Base-by-base conservation (phyloP, 768 basidiomycete species). In the Cubamyces lactineus region DNA sequence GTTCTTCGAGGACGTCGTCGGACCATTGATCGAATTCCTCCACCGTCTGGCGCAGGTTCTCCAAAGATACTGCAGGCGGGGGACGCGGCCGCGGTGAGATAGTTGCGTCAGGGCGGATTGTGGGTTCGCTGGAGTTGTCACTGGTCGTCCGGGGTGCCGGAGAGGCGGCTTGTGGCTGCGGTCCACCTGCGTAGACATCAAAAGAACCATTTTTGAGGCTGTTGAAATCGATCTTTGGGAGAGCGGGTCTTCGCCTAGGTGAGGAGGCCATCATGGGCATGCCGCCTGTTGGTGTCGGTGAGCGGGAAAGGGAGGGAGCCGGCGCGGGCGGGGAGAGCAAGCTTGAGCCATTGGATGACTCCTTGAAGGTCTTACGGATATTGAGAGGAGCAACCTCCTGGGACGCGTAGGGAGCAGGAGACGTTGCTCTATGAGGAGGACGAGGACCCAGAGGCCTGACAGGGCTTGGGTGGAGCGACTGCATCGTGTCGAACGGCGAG, bases 1-100 rank as follows among this genome's bases (percentile, higher is more conserved):
- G 65, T 66, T 92, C 90, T 66, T 94, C 90, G 58, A 98, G 80
- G 59, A 86, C 71, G 57, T 84, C 84, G 72, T 94, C 91, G 8
- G 84, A 82, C 81, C 84, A 92, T 58, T 83, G 60, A 43, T 71
- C 72, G 56, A 76, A 74, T 67, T 77, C 76, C 63, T 77, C 75
- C 53, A 73, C 69, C 3, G 68, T 70, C 53, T 73, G 66, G 28
- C 70, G 67, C 62, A 70, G 63, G 68, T 69, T 67, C 62, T 59
- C 71, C 65, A 67, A 66, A 48, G 67, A 72, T 43, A 70, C 63
- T 2, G 56, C 53, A 12, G 66, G 60, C 39, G 68, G 70, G 38
- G 55, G 64, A 28, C 46, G 74, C 66, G 63, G 76, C 70, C 73
- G 77, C 59, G 77, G 76, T 61, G 72, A 77, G 69, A 77, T 76